Percentiles rank a stretch among this genome's conserved stretches.
These are phyloP conservation scores for Candida glaebosa DNA, from an alignment of 805 yeast species.

Conservation along the genomic window DNA sequence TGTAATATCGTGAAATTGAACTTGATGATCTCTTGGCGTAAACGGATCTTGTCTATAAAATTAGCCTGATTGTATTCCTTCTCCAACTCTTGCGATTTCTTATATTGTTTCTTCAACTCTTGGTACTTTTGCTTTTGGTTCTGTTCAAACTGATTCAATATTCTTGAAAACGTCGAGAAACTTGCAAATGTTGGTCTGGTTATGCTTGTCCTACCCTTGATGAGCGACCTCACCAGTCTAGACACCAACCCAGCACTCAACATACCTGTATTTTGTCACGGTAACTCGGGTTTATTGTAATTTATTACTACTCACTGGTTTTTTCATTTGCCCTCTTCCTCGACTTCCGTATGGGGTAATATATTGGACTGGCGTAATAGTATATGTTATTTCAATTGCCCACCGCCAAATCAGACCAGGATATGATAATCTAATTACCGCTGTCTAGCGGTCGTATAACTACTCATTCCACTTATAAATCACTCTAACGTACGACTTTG, in stretches of 20 bases:
- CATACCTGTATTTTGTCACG: neutral
- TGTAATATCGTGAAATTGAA: constrained; percentile 1
- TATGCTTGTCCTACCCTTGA: neutral
- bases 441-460: too few species aligned
- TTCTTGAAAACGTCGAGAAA: neutral
- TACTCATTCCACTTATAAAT: too few species aligned
- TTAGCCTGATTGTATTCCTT: constrained; percentile 3
- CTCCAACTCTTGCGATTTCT: constrained; percentile 2
- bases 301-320: too few species aligned
- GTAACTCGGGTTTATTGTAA: too few species aligned
- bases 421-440: too few species aligned
- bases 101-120: constrained; percentile 1
- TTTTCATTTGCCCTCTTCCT: constrained; percentile 3
- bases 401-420: too few species aligned
- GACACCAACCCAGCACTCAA: neutral
- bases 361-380: neutral
- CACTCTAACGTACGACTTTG: too few species aligned
- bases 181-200: too few species aligned
- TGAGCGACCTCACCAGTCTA: neutral
- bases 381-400: neutral
- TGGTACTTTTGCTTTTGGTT: constrained; percentile 1
- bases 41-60: constrained; percentile 2
- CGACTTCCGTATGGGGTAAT: constrained; percentile 3
- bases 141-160: neutral
- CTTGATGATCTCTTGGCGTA: constrained; percentile 1